These are phyloP conservation scores for Exophiala xenobiotica DNA, from an alignment of 2,329 filamentous ascomycete species.

Conservation along the genomic window DNA sequence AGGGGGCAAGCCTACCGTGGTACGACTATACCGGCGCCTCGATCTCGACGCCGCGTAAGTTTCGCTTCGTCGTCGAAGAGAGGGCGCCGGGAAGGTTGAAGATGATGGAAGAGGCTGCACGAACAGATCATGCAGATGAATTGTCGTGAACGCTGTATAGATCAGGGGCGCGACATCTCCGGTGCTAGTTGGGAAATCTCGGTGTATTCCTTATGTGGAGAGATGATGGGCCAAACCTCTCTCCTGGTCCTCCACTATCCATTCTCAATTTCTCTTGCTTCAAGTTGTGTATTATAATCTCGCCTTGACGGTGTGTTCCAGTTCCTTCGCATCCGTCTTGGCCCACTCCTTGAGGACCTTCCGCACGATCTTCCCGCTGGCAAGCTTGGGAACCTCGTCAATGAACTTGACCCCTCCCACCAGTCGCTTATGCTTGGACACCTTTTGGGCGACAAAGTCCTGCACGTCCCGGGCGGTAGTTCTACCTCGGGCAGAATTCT, in stretches of 20 bases:
- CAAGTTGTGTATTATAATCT: slow-evolving; percentile 50
- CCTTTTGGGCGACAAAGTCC: slow-evolving; percentile 45
- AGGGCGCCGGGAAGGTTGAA: slow-evolving; percentile 6
- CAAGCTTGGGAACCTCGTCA: slow-evolving; percentile 57
- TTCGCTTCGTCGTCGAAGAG: slow-evolving; percentile 14
- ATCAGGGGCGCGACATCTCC: too few species aligned
- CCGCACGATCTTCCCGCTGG: slow-evolving; percentile 59
- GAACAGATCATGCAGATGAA: slow-evolving; percentile 1
- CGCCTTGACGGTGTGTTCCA: slow-evolving; percentile 64
- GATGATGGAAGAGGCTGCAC: slow-evolving; percentile 15
- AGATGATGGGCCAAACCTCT: too few species aligned
- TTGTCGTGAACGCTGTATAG: too few species aligned
- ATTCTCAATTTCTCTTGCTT: too few species aligned
- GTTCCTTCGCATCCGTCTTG: slow-evolving; percentile 51
- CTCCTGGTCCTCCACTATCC: too few species aligned
- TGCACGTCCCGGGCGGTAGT: slow-evolving; percentile 40
- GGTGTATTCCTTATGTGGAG: background rate
- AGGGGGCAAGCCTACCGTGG: slow-evolving; percentile 12
- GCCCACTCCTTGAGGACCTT: slow-evolving; percentile 58
- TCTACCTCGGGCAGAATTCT: slow-evolving; percentile 48
- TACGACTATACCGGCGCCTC: slow-evolving; percentile 21
- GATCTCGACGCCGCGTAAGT: slow-evolving; percentile 13
- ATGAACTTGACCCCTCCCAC: slow-evolving; percentile 55
- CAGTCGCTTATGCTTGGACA: slow-evolving; percentile 54
- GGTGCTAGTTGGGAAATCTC: too few species aligned